Base-by-base conservation (phyloP, 2,329 filamentous ascomycete genomes). In the Curvularia sp. region DNA sequence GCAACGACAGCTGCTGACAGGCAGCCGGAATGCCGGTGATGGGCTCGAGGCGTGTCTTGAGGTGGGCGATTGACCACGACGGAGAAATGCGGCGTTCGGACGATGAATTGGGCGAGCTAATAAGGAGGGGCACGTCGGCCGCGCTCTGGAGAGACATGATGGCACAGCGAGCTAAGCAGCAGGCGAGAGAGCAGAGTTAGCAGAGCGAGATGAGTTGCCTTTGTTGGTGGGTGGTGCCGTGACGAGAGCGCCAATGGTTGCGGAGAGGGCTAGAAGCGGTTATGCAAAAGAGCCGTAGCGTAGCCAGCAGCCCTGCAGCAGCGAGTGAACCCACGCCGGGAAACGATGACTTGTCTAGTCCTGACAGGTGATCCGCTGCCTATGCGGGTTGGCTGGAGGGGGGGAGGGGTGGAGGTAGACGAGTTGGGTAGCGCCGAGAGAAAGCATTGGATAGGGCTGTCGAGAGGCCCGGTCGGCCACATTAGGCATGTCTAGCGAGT, bases 81-180 rank as follows among this genome's bases (percentile, higher is more conserved):
- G 94, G 94, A 25, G 92, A 94, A 76, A 98, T 88, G 67, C 95
- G 91, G 61, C 94, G 90, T 80, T 99, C 95, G 50, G 92, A 93
- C 48, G 89, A 86, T 47, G 90, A 84, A 77, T 89, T 91, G 60
- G 92, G 88, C 50, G 91, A 94, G 60, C 85, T 85, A 72, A 95
- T 86, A 63, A 88, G 83, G 70, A 95, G 83, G 65, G 91, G 89
- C 55, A 95, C 84, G 76, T 95, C 92, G 53, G 87, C 85, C 81
- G 90, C 87, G 46, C 70, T 62, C 50, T 74, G 79, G 55, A 75
- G 67, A 46, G 74, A 72, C 73, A 75, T 76, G 12, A 25, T 25
- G 25, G 46, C 3, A 18, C 5, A n/a, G 15, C 34, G 5, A 27
- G 39, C 39, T 34, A 23, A 27, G 21, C 52, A 58, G 64, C 52